phyloP scores from a whole-genome alignment of 441 rosid species.

The Daphne laureola region DNA sequence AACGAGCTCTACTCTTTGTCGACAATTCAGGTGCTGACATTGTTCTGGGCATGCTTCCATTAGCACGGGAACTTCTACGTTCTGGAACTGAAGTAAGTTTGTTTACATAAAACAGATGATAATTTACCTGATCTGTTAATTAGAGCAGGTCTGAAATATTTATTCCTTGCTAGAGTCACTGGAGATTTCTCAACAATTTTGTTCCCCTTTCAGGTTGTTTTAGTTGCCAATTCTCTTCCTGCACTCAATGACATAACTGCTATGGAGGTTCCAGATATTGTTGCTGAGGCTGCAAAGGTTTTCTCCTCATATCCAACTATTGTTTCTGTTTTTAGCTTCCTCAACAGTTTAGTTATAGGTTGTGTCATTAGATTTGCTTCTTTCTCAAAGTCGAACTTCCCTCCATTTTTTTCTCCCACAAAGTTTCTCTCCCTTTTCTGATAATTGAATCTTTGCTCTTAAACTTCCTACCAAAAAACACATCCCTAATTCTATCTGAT shows the following conservation, averaged over 20 bases:
- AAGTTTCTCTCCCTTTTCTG: too few relatives aligned
- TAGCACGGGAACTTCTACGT: constrained; percentile 91
- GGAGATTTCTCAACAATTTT: background rate
- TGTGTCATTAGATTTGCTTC: background rate
- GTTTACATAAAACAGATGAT: constrained; percentile 11
- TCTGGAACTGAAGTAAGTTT: constrained; percentile 86
- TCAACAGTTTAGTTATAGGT: background rate
- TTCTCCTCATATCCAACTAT: background rate
- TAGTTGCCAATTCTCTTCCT: constrained; percentile 96
- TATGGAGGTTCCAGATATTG: constrained; percentile 97
- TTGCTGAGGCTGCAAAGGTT: constrained; percentile 99
- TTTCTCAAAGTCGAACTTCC: background rate
- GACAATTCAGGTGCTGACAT: constrained; percentile 98
- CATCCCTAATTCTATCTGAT: too few relatives aligned
- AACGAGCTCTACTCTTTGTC: constrained; percentile 92
- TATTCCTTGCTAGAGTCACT: background rate
- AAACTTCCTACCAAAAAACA: too few relatives aligned
- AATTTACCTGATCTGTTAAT: background rate
- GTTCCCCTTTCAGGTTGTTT: constrained; percentile 53
- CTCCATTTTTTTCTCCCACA: background rate
- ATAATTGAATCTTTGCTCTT: too few relatives aligned
- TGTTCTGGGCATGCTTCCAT: constrained; percentile 96
- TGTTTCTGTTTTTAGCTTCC: background rate
- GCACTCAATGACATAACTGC: constrained; percentile 94
- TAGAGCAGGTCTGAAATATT: background rate